Evolutionary conservation across 768 basidiomycete genomes (phyloP), one percentile per base, ranked within the genome.

Genomic region (Tricholoma sp.): DNA sequence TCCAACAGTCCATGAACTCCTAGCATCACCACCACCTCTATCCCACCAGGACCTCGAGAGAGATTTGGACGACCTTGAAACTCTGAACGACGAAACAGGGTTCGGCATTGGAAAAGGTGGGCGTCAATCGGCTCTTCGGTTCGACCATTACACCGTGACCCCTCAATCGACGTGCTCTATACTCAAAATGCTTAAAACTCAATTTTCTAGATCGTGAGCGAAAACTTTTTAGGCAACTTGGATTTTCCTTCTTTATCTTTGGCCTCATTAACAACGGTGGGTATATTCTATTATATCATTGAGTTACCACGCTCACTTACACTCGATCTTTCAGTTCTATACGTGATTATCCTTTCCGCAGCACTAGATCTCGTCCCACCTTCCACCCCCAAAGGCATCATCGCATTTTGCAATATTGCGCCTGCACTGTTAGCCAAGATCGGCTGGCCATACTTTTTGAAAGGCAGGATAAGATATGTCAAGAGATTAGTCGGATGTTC

Each of bases 291-390:
- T 2, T 13, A 20, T 42, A 36, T 18, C 13, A 71, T 52, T 8
- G 28, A 20, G 20, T n/a, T n/a, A 15, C 13, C 2, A 13, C 11
- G 12, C 11, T 58, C 2, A 62, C 20, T 13, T 20, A 7, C 59
- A 8, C 56, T 48, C 4, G 51, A 41, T 28, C 36, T 34, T 33
- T 45, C 18, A 94, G 94, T 97, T 4, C 77, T 96, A 55, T 97
- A 98, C 72, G 96, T 99, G 36, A 89, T 98, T 58, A 97, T 98
- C 59, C 82, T 99, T 17, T 96, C 93, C 1, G 96, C 96, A 6
- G 97, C 97, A 1, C 76, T 98, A 3, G 97, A 99, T 66, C 81
- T 99, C 3, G 94, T 97, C 1, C 90, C 94, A 7, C 86, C 91
- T 1, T 81, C 88, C 2, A 96, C 93, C 0, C 95, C 96, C 0